Conservation (phyloP, 2,329 filamentous ascomycete genomes). For the Geosmithia putterillii region DNA sequence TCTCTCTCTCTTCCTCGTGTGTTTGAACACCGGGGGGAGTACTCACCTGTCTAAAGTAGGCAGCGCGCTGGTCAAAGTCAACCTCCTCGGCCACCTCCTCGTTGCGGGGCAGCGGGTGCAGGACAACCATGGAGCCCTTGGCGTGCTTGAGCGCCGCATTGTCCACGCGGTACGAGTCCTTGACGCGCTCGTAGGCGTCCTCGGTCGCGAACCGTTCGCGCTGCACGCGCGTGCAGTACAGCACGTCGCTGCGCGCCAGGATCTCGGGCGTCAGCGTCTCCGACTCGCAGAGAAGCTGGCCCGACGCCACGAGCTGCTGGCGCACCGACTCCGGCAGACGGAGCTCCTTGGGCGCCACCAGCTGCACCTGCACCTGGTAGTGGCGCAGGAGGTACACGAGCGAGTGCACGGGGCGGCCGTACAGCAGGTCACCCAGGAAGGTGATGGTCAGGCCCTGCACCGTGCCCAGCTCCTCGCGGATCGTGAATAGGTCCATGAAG, state of each 20-base stretch:
- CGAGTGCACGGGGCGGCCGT: constrained; percentile 91
- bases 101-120: constrained; percentile 92
- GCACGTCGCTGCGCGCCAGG: constrained; percentile 72
- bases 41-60: constrained; percentile 98
- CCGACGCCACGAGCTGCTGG: constrained; percentile 57
- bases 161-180: constrained; percentile 81
- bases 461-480: constrained; percentile 91
- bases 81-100: constrained; percentile 91
- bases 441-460: constrained; percentile 94
- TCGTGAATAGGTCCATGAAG: constrained; percentile 95
- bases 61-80: constrained; percentile 91
- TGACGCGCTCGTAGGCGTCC: constrained; percentile 73
- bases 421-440: constrained; percentile 84
- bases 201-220: constrained; percentile 85
- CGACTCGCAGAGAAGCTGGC: constrained; percentile 66
- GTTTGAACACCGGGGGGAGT: not conserved
- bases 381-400: constrained; percentile 87
- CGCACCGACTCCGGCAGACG: constrained; percentile 65
- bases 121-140: constrained; percentile 84
- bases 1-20: not conserved
- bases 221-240: constrained; percentile 95
- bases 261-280: constrained; percentile 78
- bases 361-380: constrained; percentile 89
- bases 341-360: constrained; percentile 73
- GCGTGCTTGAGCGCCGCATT: constrained; percentile 82